Conservation (phyloP, 371 early-diverging fungal species). For the Mortierella sp. region DNA sequence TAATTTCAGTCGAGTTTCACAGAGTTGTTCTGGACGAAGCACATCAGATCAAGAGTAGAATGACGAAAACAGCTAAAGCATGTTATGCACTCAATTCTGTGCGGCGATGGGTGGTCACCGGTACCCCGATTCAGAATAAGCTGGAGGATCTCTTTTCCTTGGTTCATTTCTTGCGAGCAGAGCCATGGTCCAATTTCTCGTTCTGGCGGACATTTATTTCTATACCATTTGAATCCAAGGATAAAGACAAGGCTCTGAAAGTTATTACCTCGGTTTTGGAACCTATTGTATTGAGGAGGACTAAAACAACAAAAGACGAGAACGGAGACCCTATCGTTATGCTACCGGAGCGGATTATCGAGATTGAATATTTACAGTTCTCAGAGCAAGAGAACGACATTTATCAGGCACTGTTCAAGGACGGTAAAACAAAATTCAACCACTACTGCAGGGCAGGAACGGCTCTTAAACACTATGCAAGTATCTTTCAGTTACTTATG, state of each 20-base stretch:
- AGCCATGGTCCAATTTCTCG: conserved; percentile 77
- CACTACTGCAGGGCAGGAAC: conserved; percentile 89
- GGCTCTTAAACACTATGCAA: conserved; percentile 93
- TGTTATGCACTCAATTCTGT: conserved; percentile 70
- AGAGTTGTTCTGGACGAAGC: conserved; percentile 85
- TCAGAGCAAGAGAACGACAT: conserved; percentile 93
- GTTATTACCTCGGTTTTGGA: conserved; percentile 77
- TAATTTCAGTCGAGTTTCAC: conserved; percentile 60
- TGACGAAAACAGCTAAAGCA: conserved; percentile 70
- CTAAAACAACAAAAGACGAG: conserved; percentile 69
- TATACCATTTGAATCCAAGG: conserved; percentile 73
- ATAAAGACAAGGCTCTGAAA: conserved; percentile 64
- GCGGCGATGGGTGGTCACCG: conserved; percentile 86
- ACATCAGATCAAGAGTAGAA: conserved; percentile 77
- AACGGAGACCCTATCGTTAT: conserved; percentile 72
- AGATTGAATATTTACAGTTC: conserved; percentile 72
- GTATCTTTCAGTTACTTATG: conserved; percentile 87
- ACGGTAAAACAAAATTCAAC: conserved; percentile 85
- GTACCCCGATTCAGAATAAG: conserved; percentile 83
- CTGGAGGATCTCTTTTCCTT: conserved; percentile 87
- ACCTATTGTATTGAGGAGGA: conserved; percentile 75
- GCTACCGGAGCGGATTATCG: conserved; percentile 70
- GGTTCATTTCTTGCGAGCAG: conserved; percentile 80
- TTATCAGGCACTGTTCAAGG: conserved; percentile 87
- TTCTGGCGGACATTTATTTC: conserved; percentile 78